These are phyloP conservation scores for Protomyces gravidus DNA, from an alignment of 1,139 yeast genomes.

Conservation along the genomic window DNA sequence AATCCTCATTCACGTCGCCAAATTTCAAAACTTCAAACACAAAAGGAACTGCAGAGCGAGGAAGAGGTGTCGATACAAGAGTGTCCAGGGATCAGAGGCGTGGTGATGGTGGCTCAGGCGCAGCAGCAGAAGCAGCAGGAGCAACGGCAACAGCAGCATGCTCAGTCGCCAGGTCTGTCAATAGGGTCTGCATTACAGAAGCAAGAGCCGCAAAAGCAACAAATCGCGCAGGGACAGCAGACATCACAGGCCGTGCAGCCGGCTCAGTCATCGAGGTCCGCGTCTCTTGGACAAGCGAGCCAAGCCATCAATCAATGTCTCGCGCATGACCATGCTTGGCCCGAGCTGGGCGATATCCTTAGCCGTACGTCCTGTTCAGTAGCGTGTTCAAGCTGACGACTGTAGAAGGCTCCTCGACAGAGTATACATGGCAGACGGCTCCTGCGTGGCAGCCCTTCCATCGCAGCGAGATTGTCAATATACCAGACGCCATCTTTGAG, in stretches of 20 bases:
- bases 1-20: too few relatives aligned
- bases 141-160: background rate
- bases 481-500: constrained; percentile 79
- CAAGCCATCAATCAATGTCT: constrained; percentile 13
- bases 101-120: too few relatives aligned
- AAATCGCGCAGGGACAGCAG: constrained; percentile 4
- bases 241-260: background rate
- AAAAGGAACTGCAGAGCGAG: too few relatives aligned
- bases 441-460: constrained; percentile 68
- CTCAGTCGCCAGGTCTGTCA: background rate
- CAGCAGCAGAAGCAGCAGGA: background rate
- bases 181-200: background rate
- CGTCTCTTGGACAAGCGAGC: constrained; percentile 3
- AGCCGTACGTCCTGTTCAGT: constrained; percentile 18
- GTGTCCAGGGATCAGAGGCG: too few relatives aligned
- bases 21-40: too few relatives aligned
- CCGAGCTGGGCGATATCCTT: constrained; percentile 31
- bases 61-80: too few relatives aligned
- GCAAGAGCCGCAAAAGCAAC: background rate
- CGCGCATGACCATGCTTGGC: constrained; percentile 27
- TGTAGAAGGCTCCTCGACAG: constrained; percentile 37
- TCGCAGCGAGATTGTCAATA: constrained; percentile 59
- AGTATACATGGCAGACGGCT: constrained; percentile 35
- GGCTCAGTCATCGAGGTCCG: constrained; percentile 4
- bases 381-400: background rate